Base-by-base conservation (phyloP, 2,329 filamentous ascomycete genomes). In the Exserohilum turcica region DNA sequence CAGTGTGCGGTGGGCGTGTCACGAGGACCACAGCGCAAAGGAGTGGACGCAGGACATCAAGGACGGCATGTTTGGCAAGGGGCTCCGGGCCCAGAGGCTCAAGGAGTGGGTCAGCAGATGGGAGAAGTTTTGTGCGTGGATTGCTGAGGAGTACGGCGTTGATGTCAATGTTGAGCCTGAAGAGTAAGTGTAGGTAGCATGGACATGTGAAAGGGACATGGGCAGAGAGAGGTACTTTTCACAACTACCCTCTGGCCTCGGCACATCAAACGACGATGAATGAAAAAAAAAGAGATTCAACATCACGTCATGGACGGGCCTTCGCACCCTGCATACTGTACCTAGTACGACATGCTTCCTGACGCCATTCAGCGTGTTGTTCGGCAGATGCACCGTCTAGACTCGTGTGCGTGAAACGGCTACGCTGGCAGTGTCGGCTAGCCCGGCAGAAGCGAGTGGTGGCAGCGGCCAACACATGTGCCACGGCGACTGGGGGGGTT, bases 81-180 rank as follows among this genome's bases (percentile, higher is more conserved):
- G 90, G 0, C 63, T 88, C 47, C 88, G 94, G 71, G 90, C 90
- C 0, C 71, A 86, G 71, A 81, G 87, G 57, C 75, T 97, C 73
- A 85, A 86, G 71, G 82, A 92, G 73, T 97, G 92, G 91, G 83
- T 84, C 43, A 77, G 85, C 31, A 85, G 90, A 62, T 97, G 92
- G 86, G 93, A 97, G 78, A 82, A 85, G 67, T 97, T 94, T 71
- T 97, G 92, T 69, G 81, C 91, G 48, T 97, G 92, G 92, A 81
- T 97, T 38, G 88, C 96, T 8, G 80, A 86, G 32, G 90, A 96
- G 76, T 96, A 61, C 84, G 77, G 83, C 68, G 33, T 64, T n/a
- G 74, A 77, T 55, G 79, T 82, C 59, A 79, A 79, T 52, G 70
- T 78, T 38, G 75, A 79, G 12, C 77, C 79, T 6, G 76, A 77